Evolutionary conservation across 2,329 filamentous ascomycete genomes (phyloP), one percentile per base, ranked within the genome.

Genomic region (Sclerotinia minor): DNA sequence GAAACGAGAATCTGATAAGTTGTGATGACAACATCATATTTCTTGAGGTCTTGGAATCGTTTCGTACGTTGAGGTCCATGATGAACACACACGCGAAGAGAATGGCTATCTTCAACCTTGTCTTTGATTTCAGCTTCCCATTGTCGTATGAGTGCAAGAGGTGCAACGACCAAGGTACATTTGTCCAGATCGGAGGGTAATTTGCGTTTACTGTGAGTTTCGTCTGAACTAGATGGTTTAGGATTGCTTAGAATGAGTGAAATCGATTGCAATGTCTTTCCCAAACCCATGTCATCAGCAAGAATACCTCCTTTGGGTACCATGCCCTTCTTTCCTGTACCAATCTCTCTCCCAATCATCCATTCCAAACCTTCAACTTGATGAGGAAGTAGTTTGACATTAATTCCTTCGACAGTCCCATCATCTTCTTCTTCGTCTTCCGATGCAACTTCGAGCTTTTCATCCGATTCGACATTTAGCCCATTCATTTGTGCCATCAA

Each of bases 1-100:
- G 95, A 97, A 7, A 96, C 92, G 0, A 99, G 83, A 64, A 96
- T 96, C 74, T 97, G 93, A 76, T 97, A 99, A 0, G 95, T 99
- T 1, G 96, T 99, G 73, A 99, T 92, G 45, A 99, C 94, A 29
- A 99, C 92, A 77, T 99, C 94, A 77, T 95, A 97, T 71, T 87
- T 85, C 71, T 90, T 90, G 52, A 99, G 82, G 59, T 94, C 90
- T 58, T 88, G 85, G 69, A 86, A 87, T 2, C 87, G 85, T 77
- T 97, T 97, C 1, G 92, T 92, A 17, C 95, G 88, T 70, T 89
- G 89, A 0, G 93, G 87, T 0, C 95, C 95, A 76, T 99, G 95
- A 75, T 99, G 96, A 2, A 99, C 90, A 69, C 90, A 89, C 5
- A 98, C 93, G 71, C 88, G 89, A 61, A 98, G 82, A 26, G 83